phyloP scores from a whole-genome alignment of 2,329 filamentous ascomycete species.

The Monilinia aucupariae region DNA sequence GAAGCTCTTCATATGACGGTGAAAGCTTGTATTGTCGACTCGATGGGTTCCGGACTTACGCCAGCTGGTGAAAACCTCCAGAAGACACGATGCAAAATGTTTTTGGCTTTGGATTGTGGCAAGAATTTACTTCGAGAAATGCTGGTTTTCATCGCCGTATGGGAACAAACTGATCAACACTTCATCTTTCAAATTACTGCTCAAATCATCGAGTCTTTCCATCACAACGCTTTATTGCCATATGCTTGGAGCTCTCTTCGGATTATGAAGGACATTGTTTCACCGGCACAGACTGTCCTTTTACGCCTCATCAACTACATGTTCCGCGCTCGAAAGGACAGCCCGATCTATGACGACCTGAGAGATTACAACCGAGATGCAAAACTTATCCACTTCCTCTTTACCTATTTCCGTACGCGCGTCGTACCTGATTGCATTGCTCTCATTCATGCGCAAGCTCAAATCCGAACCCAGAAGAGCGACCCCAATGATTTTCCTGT shows the following conservation, averaged over 20 bases:
- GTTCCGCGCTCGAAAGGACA: slow-evolving; percentile 57
- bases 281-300: slow-evolving; percentile 87
- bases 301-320: slow-evolving; percentile 87
- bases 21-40: slow-evolving; percentile 87
- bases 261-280: slow-evolving; percentile 93
- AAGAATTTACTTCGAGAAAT: slow-evolving; percentile 85
- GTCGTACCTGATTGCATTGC: slow-evolving; percentile 92
- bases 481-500: slow-evolving; percentile 85
- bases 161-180: slow-evolving; percentile 90
- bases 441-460: slow-evolving; percentile 87
- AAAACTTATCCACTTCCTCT: slow-evolving; percentile 78
- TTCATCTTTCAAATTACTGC: slow-evolving; percentile 95
- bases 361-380: slow-evolving; percentile 52
- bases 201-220: slow-evolving; percentile 89
- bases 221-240: slow-evolving; percentile 82
- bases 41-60: slow-evolving; percentile 64
- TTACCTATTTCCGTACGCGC: slow-evolving; percentile 84
- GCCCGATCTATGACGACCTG: slow-evolving; percentile 41
- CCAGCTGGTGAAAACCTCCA: slow-evolving; percentile 75
- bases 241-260: slow-evolving; percentile 88
- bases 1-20: slow-evolving; percentile 96
- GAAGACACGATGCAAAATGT: slow-evolving; percentile 81
- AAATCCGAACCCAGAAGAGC: slow-evolving; percentile 71
- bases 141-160: slow-evolving; percentile 92
- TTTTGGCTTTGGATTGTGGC: slow-evolving; percentile 84